Evolutionary conservation across 352 stramenopile genomes (phyloP).

Genomic region (Thalassiosira allenii): DNA sequence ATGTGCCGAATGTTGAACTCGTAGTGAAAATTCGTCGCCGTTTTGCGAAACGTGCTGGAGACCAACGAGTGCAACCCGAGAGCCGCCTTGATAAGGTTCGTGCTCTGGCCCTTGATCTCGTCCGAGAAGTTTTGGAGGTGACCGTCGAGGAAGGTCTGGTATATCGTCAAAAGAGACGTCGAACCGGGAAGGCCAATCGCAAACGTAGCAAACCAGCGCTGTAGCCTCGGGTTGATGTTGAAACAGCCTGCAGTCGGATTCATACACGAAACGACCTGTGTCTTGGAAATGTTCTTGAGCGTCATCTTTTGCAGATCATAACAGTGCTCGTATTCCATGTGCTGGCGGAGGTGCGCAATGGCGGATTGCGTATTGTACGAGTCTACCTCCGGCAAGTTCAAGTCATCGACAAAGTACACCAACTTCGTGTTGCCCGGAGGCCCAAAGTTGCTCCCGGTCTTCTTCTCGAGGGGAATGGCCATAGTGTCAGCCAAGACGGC

Average conservation of each 20-base stretch:
- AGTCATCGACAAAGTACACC: slow-evolving; percentile 96
- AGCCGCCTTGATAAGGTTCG: slow-evolving; percentile 91
- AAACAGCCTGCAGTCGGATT: slow-evolving; percentile 96
- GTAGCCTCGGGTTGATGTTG: slow-evolving; percentile 94
- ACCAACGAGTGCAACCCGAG: slow-evolving; percentile 91
- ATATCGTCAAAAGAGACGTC: slow-evolving; percentile 93
- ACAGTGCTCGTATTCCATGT: slow-evolving; percentile 95
- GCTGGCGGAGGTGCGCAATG: slow-evolving; percentile 93
- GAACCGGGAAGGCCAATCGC: slow-evolving; percentile 92
- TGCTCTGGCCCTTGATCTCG: slow-evolving; percentile 80
- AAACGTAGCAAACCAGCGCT: slow-evolving; percentile 95
- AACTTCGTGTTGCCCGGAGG: slow-evolving; percentile 93
- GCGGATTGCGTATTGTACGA: slow-evolving; percentile 96
- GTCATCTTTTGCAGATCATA: slow-evolving; percentile 94
- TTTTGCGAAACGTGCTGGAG: slow-evolving; percentile 92
- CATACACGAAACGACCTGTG: slow-evolving; percentile 96
- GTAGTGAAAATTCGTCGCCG: slow-evolving; percentile 97
- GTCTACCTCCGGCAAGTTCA: slow-evolving; percentile 96
- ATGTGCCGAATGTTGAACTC: slow-evolving; percentile 98
- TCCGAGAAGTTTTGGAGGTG: slow-evolving; percentile 89
- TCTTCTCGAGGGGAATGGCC: slow-evolving; percentile 95
- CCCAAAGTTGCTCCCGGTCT: slow-evolving; percentile 93
- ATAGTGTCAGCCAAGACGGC: slow-evolving; percentile 93
- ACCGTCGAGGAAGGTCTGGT: slow-evolving; percentile 92
- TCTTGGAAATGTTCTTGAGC: slow-evolving; percentile 95